Conservation (phyloP, 2,329 filamentous ascomycete genomes). For the Diaporthe ampelina region DNA sequence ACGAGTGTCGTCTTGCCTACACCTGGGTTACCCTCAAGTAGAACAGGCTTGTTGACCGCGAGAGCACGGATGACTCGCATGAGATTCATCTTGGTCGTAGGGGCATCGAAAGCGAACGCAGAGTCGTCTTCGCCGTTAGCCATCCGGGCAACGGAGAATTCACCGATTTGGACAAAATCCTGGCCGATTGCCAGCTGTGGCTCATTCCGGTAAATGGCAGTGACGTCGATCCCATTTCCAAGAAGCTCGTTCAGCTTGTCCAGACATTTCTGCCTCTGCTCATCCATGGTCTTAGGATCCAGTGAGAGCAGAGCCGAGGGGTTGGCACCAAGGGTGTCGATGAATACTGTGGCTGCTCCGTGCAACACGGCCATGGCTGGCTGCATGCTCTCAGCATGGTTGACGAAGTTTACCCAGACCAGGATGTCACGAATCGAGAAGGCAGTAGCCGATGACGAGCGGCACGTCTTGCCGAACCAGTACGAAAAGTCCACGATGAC, state of each 20-base stretch:
- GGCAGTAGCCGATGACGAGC: conserved; percentile 78
- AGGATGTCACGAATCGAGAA: conserved; percentile 95
- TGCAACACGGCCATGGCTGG: conserved; percentile 72
- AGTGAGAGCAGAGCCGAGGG: conserved; percentile 88
- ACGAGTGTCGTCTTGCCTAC: conserved; percentile 98
- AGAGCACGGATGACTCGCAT: conserved; percentile 92
- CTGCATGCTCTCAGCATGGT: conserved; percentile 69
- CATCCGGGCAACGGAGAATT: conserved; percentile 76
- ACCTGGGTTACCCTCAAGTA: conserved; percentile 96
- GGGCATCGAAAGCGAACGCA: conserved; percentile 85
- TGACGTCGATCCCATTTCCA: conserved; percentile 71
- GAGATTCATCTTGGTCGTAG: conserved; percentile 89
- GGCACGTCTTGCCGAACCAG: conserved; percentile 91
- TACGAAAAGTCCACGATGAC: conserved; percentile 88
- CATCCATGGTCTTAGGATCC: conserved; percentile 76
- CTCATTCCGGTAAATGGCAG: conserved; percentile 73
- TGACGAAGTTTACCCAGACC: conserved; percentile 94
- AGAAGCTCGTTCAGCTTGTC: conserved; percentile 78
- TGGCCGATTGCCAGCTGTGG: conserved; percentile 70
- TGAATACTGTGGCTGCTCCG: conserved; percentile 94
- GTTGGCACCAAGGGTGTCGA: conserved; percentile 95
- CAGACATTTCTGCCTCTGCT: conserved; percentile 81
- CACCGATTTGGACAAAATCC: conserved; percentile 75
- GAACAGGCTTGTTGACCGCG: conserved; percentile 89
- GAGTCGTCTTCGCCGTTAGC: conserved; percentile 64